Conservation (phyloP, 768 basidiomycete species). For the Daedalea quercina region DNA sequence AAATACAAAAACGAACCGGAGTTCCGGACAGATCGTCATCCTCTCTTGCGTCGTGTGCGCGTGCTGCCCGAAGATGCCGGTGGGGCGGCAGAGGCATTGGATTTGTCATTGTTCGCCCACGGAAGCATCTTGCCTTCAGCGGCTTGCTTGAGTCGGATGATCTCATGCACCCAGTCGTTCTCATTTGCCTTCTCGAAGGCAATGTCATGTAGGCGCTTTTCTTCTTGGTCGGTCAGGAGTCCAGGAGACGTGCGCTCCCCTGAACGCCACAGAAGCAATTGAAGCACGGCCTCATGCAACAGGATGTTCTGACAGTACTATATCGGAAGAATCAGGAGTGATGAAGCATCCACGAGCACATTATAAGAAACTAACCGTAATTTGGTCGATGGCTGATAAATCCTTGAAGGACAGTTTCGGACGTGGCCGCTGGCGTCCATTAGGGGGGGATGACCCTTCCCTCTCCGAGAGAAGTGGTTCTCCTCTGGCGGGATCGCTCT, state of each 20-base stretch:
- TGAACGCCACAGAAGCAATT: constrained; percentile 67
- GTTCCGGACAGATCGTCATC: background rate
- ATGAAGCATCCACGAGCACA: too few relatives aligned
- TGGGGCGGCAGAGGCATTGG: background rate
- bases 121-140: constrained; percentile 15
- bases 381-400: constrained; percentile 12
- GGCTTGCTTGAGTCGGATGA: constrained; percentile 34
- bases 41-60: background rate
- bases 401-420: constrained; percentile 10
- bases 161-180: constrained; percentile 66
- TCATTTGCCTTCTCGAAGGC: constrained; percentile 43
- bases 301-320: constrained; percentile 72
- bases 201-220: constrained; percentile 44
- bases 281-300: constrained; percentile 63
- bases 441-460: background rate
- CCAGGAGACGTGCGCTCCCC: constrained; percentile 46
- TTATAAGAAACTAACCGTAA: background rate
- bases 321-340: background rate
- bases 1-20: background rate
- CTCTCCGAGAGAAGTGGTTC: background rate
- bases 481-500: background rate
- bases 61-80: background rate
- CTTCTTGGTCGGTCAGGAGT: constrained; percentile 47
- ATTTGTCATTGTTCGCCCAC: constrained; percentile 1
- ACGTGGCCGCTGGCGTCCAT: background rate